Evolutionary conservation across 345 rosid genomes (phyloP), one percentile per base, ranked within the genome.

Genomic region (Sapria himalayana): DNA sequence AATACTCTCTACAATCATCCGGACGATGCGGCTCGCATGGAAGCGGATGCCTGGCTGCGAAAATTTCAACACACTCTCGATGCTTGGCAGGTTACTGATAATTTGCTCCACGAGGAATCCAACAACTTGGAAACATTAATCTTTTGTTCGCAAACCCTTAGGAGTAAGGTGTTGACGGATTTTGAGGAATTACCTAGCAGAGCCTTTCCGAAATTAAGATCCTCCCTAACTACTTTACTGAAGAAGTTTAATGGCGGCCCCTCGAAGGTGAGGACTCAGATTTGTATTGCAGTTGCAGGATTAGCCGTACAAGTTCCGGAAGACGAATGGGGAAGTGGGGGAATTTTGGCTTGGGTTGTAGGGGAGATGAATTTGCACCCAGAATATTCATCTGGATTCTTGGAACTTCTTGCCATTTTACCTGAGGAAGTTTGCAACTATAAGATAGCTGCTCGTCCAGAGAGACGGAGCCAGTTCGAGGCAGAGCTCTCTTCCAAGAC

Each of bases 81-180:
- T 58, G 95, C 99, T 43, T 91, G 99, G 99, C 93, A 84, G 96
- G 93, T 91, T 48, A 95, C 96, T 63, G 99, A 91, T 69, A 91
- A 91, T 63, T 70, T 91, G 67, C 95, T 91, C 50, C 99, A 91
- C 37, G 99, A 91, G 64, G 64, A 86, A 40, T 65, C 84, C 7
- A 91, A 95, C 81, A 91, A 91, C 72, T 56, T 73, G 52, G 96
- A 91, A 60, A 91, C 99, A 39, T 66, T 84, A 50, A 91, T 91
- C 55, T 91, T 91, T 62, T 91, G 95, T 55, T 91, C 99, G 25
- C 99, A 84, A 62, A 91, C 99, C n/a, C 99, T 91, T 48, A 60
- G 99, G 67, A 80, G 95, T 93, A 91, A 91, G 96, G 99, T 91
- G n/a, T n/a, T n/a, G n/a, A n/a, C n/a, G 33, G 99, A 91, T 70